Percentiles rank a stretch among this genome's conserved stretches.
phyloP scores from a whole-genome alignment of 1,139 yeast species.

The Pichia sp. region DNA sequence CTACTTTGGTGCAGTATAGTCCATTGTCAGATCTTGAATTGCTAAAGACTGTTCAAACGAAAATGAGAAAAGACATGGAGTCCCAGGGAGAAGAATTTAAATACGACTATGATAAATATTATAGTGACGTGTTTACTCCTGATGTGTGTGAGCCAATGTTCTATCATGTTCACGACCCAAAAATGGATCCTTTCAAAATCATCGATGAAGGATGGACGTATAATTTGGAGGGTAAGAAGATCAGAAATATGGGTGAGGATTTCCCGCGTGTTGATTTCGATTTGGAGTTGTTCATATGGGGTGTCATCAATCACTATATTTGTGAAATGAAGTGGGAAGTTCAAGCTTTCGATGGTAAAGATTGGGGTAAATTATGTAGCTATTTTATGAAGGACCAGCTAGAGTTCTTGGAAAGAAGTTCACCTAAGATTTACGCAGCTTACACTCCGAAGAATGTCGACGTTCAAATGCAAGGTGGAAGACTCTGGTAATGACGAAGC shows the following conservation, averaged over 20 bases:
- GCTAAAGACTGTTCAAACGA: slow-evolving; percentile 14
- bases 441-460: slow-evolving; percentile 5
- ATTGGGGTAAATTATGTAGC: slow-evolving; percentile 9
- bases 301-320: slow-evolving; percentile 13
- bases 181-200: slow-evolving; percentile 21
- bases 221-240: slow-evolving; percentile 13
- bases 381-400: slow-evolving; percentile 11
- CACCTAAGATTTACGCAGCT: slow-evolving; percentile 6
- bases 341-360: slow-evolving; percentile 7
- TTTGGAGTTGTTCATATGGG: slow-evolving; percentile 22
- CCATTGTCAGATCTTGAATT: slow-evolving; percentile 47
- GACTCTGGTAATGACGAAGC: slow-evolving; percentile 3
- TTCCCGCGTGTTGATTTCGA: slow-evolving; percentile 20
- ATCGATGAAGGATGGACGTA: slow-evolving; percentile 15
- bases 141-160: slow-evolving; percentile 19
- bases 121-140: slow-evolving; percentile 14
- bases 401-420: slow-evolving; percentile 9
- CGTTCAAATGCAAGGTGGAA: slow-evolving; percentile 11
- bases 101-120: slow-evolving; percentile 19
- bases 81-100: slow-evolving; percentile 12
- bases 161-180: slow-evolving; percentile 26
- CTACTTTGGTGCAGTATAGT: slow-evolving; percentile 56
- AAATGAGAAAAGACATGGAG: slow-evolving; percentile 12
- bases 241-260: slow-evolving; percentile 22
- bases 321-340: slow-evolving; percentile 11